Evolutionary conservation across 2,329 filamentous ascomycete species (phyloP), one percentile per base, ranked within the genome.

Genomic region (Neonectria coccinea): DNA sequence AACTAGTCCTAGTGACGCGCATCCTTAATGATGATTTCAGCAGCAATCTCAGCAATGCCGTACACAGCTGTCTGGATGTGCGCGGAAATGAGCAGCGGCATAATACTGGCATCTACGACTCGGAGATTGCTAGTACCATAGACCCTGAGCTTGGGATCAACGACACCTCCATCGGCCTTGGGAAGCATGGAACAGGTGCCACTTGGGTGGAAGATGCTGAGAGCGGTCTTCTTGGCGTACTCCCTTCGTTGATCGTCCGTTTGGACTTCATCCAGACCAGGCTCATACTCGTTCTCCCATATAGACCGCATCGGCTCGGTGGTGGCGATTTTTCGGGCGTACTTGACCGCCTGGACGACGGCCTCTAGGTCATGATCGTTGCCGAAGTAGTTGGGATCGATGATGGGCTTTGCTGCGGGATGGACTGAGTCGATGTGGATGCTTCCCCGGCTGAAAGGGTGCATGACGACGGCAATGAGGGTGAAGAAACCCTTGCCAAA

Each of bases 401-500:
- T 73, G 42, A 57, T 20, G 6, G 71, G 71, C n/a, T 73, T 68
- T 6, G 61, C 70, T 5, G 50, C 16, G 7, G 67, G 64, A 11
- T 66, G 56, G 5, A 56, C 33, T 22, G 71, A 57, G 51, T 72
- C 60, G 36, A 73, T 72, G 42, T 73, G 71, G 1, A 73, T 59
- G 50, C 56, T 72, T 5, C 71, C 71, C 1, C 69, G 68, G 18
- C 71, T 87, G 69, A 88, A 84, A 0, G 89, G 88, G 60, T 90
- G 89, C 58, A 86, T 86, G 27, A 88, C 85, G 64, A 88, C 87
- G 0, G 84, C 82, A 68, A 85, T 85, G 63, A 86, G 79, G 14
- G 86, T 85, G 36, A 81, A 69, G 60, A 79, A 80, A 41, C 78
- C 59, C 20, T 71, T 64, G 3, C 69, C 69, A 11, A 60, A 71